A percentile compares a stretch with the other conserved stretches of the same genome.
These are phyloP conservation scores for Penicillium salamii DNA, from an alignment of 495 filamentous ascomycete species.

Conservation along the genomic window DNA sequence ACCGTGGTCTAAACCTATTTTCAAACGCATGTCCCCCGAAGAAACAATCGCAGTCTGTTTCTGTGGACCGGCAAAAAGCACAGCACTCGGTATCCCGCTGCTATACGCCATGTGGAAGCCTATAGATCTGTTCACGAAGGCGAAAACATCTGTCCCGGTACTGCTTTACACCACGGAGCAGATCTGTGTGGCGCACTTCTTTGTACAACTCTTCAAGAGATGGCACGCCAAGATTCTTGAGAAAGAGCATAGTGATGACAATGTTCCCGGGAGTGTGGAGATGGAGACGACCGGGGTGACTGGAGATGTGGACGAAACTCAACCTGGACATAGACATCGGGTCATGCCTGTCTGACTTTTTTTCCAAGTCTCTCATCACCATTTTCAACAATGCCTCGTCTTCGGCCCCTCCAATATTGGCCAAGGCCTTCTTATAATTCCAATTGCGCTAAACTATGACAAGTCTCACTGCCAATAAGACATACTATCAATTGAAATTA, in stretches of 20 bases:
- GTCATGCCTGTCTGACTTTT: conserved; percentile 1
- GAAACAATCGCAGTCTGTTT: conserved; percentile 55
- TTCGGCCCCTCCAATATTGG: too few relatives aligned
- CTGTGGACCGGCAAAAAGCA: conserved; percentile 57
- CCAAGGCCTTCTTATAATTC: too few relatives aligned
- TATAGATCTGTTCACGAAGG: conserved; percentile 46
- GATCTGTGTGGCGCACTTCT: conserved; percentile 53
- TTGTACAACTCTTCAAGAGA: conserved; percentile 50
- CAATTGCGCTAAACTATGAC: too few relatives aligned
- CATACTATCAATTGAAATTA: too few relatives aligned
- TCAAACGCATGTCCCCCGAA: conserved; percentile 42
- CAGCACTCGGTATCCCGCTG: conserved; percentile 51
- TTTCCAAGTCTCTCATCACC: too few relatives aligned
- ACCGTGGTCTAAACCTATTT: conserved; percentile 21
- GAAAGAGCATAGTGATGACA: conserved; percentile 18
- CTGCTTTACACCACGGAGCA: conserved; percentile 57
- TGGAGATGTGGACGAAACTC: neutral
- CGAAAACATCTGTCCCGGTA: conserved; percentile 53
- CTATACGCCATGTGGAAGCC: conserved; percentile 53
- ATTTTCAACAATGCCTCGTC: too few relatives aligned
- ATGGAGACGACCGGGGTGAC: conserved; percentile 9
- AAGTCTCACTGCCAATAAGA: too few relatives aligned
- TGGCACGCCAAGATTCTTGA: conserved; percentile 39
- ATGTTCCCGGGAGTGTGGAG: neutral
- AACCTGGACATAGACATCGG: neutral